Evolutionary conservation across 2,329 filamentous ascomycete species (phyloP), one percentile per base, ranked within the genome.

Genomic region (Penicillium brevicompactum): DNA sequence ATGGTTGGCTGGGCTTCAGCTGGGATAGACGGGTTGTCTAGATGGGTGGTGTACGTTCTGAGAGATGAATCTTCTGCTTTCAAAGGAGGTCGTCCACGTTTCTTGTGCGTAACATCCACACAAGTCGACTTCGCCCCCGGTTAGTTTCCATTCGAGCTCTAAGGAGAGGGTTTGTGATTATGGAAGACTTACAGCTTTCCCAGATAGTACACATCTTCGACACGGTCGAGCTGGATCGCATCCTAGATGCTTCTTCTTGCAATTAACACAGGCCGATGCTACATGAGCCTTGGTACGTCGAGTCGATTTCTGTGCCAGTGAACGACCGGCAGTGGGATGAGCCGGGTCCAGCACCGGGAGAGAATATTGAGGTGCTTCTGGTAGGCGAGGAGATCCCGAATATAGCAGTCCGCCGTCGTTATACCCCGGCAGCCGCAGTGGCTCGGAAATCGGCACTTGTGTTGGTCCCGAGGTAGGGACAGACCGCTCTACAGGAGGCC

Each of bases 211-310:
- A 65, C 77, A 79, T 65, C 77, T 65, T 58, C 73, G 73, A 63
- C 77, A 79, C 21, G 77, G 77, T 40, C 77, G 70, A 47, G 72
- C 75, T 27, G 75, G 71, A 56, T 79, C 77, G 59, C 77, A 79
- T 40, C 76, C 74, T 48, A 79, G 57, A 57, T 79, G 77, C 61
- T 79, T 79, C 62, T 75, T 76, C 59, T 79, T 79, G 62, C 77
- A 79, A 57, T 79, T 79, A 13, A 79, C 74, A 62, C 77, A 79
- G 2, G 77, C 77, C 4, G 77, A 79, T 30, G 77, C 76, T 27
- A 79, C 77, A 65, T 79, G 77, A 6, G 77, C 74, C 56, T 79
- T 79, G 4, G 75, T 74, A 43, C 77, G 76, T 45, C 77, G 67
- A 0, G 76, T 76, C 14, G 75, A 69, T 44, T 75, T 74, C 32